A percentile compares a stretch with the other conserved stretches of the same genome.
Conservation (phyloP, 73 alveolate genomes). For the Blepharisma japonicum region DNA sequence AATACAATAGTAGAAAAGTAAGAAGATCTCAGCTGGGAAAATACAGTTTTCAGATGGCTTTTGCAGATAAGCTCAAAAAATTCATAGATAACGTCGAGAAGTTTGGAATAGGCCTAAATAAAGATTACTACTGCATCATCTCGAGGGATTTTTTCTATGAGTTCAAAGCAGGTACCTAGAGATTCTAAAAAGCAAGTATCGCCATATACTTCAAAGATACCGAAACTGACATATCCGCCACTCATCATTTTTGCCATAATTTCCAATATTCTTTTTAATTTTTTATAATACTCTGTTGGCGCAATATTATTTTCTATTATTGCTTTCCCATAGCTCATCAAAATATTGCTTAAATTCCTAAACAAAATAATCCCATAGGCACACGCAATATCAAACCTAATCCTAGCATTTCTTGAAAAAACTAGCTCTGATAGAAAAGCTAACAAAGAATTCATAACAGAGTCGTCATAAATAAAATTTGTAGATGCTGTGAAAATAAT, state of each 20-base stretch:
- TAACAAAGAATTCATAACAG: not conserved
- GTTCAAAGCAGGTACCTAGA: not conserved
- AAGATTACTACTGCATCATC: not conserved
- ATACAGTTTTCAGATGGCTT: slow-evolving; percentile 7
- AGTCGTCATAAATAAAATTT: not conserved
- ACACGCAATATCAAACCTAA: slow-evolving; percentile 15
- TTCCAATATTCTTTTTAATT: not conserved
- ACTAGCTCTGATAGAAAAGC: not conserved
- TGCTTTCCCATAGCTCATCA: not conserved
- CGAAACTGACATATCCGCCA: slow-evolving; percentile 31
- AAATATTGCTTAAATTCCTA: slow-evolving; percentile 11
- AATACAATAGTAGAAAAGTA: not conserved
- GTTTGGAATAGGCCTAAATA: slow-evolving; percentile 11
- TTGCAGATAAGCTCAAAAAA: slow-evolving; percentile 10
- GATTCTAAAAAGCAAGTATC: slow-evolving; percentile 30
- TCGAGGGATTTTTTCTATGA: not conserved
- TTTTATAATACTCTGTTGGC: too few relatives aligned
- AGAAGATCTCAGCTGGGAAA: not conserved
- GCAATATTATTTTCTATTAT: not conserved
- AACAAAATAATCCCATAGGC: slow-evolving; percentile 22
- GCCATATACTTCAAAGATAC: slow-evolving; percentile 26
- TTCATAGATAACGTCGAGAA: not conserved
- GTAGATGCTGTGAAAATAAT: not conserved
- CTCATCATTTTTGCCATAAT: not conserved
- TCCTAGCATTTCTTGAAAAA: slow-evolving; percentile 17